A percentile compares a stretch with the other conserved stretches of the same genome.
phyloP scores from a whole-genome alignment of 2,329 filamentous ascomycete species.

The Ophiosphaerella korrae region DNA sequence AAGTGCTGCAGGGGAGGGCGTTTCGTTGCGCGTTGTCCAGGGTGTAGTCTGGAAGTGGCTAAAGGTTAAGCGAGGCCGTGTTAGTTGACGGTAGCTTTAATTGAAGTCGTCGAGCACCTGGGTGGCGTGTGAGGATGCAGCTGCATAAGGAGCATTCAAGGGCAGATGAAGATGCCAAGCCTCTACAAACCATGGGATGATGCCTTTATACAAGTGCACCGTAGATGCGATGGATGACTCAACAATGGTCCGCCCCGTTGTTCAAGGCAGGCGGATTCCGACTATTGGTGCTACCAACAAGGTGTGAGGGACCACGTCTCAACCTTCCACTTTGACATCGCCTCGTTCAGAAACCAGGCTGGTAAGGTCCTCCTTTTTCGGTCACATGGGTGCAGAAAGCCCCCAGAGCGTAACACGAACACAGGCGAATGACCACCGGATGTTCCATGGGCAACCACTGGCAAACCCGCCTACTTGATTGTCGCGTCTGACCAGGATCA shows the following conservation, averaged over 20 bases:
- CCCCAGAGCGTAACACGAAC: not conserved
- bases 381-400: not conserved
- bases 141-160: not conserved
- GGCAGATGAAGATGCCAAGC: not conserved
- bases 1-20: not conserved
- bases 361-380: no score
- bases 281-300: no score
- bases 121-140: not conserved
- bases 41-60: not conserved
- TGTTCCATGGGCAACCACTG: not conserved
- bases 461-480: not conserved
- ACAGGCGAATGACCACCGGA: not conserved
- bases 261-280: no score
- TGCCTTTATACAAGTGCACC: not conserved
- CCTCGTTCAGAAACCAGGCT: no score
- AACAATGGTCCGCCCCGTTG: not conserved
- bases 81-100: no score
- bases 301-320: no score
- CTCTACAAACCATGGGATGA: not conserved
- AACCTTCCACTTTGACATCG: no score
- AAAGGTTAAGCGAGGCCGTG: slow-evolving; percentile 1
- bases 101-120: not conserved
- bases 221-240: slow-evolving; percentile 1
- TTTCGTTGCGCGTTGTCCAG: not conserved
- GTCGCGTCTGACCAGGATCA: not conserved